A percentile compares a stretch with the other conserved stretches of the same genome.
phyloP scores from a whole-genome alignment of 169 alveolate genomes.

The Plasmodium billcollinsi region DNA sequence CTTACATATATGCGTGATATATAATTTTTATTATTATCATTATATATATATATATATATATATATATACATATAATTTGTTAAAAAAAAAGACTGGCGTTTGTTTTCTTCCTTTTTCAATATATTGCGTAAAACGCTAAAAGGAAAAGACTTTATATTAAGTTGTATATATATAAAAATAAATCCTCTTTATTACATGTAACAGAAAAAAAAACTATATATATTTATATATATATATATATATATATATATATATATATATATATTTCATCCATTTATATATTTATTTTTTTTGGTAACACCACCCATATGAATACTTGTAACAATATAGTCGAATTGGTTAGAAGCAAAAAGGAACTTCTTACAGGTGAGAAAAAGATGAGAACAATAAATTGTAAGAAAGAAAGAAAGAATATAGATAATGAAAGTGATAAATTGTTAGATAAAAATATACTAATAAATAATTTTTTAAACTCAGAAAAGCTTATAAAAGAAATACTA shows the following conservation, averaged over 20 bases:
- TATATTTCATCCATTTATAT: not conserved
- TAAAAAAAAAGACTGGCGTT: no score
- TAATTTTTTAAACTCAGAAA: slow-evolving; percentile 29
- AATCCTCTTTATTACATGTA: no score
- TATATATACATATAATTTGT: no score
- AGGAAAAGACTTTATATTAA: no score
- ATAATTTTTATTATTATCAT: no score
- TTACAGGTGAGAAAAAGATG: slow-evolving; percentile 25
- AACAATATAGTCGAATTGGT: slow-evolving; percentile 41
- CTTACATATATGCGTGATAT: no score
- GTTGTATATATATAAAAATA: no score
- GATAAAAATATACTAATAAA: slow-evolving; percentile 15
- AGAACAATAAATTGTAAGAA: not conserved
- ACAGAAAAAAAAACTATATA: no score
- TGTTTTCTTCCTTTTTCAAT: no score
- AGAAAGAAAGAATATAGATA: not conserved
- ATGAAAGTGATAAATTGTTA: not conserved
- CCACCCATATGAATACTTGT: not conserved
- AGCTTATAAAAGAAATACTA: slow-evolving; percentile 38
- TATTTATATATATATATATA: not conserved
- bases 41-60: no score
- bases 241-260: not conserved
- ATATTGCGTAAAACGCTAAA: no score
- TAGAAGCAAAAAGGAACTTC: slow-evolving; percentile 34
- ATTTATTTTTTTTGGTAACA: not conserved